These are phyloP conservation scores for Fusarium setosum DNA, from an alignment of 2,329 filamentous ascomycete species.

Conservation along the genomic window DNA sequence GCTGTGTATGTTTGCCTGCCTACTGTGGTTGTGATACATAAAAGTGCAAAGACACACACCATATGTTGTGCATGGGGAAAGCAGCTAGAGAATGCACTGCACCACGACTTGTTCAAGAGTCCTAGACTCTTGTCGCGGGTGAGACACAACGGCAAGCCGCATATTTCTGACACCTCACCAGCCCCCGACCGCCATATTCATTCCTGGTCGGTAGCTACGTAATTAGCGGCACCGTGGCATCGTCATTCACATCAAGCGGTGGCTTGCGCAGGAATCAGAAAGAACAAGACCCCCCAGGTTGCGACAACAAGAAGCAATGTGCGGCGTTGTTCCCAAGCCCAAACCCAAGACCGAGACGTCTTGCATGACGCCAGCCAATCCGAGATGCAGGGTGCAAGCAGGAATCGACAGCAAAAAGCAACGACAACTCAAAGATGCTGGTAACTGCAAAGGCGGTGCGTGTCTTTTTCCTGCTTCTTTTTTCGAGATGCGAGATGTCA, in stretches of 20 bases:
- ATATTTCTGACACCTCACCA: slow-evolving; percentile 27
- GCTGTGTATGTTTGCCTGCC: slow-evolving; percentile 16
- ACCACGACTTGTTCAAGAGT: neutral
- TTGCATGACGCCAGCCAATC: slow-evolving; percentile 34
- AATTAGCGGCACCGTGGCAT: slow-evolving; percentile 28
- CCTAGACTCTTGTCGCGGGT: slow-evolving; percentile 14
- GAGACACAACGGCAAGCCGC: slow-evolving; percentile 26
- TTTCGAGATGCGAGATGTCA: slow-evolving; percentile 29
- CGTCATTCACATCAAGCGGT: slow-evolving; percentile 9
- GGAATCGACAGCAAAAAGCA: slow-evolving; percentile 20
- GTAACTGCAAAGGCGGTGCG: too few relatives aligned
- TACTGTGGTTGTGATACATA: neutral
- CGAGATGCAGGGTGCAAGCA: slow-evolving; percentile 27
- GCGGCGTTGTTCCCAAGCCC: neutral
- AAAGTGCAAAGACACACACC: neutral
- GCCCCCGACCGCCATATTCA: slow-evolving; percentile 10
- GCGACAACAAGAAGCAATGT: slow-evolving; percentile 27
- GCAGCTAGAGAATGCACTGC: neutral
- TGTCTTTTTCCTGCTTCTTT: slow-evolving; percentile 5
- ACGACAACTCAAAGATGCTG: slow-evolving; percentile 7
- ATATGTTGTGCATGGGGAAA: neutral
- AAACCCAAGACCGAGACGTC: slow-evolving; percentile 2
- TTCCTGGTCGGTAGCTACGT: slow-evolving; percentile 27
- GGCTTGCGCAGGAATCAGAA: slow-evolving; percentile 15
- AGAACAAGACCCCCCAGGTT: neutral